These are phyloP conservation scores for Rhodotorula graminis DNA, from an alignment of 768 basidiomycete species.

Conservation along the genomic window DNA sequence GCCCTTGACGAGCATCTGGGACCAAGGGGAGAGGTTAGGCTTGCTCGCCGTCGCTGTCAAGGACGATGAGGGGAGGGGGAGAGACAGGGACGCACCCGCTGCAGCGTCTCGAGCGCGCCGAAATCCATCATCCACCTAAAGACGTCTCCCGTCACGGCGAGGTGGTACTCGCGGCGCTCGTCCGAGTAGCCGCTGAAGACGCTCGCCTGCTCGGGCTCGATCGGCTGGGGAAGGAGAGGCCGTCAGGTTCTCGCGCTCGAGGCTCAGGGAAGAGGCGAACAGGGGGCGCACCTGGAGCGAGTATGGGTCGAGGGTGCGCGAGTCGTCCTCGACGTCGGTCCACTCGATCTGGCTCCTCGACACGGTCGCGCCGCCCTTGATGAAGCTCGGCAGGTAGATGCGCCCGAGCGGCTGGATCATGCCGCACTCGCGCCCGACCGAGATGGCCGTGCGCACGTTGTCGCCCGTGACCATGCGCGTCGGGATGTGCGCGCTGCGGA, in stretches of 20 bases:
- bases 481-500: constrained; percentile 82
- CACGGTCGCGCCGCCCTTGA: constrained; percentile 56
- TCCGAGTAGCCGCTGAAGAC: constrained; percentile 45
- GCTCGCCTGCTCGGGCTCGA: constrained; percentile 63
- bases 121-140: constrained; percentile 98
- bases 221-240: constrained; percentile 54
- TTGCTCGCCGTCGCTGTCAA: too few relatives aligned
- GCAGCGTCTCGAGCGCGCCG: constrained; percentile 86
- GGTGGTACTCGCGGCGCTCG: constrained; percentile 77
- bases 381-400: constrained; percentile 77
- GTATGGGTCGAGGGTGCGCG: constrained; percentile 80
- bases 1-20: constrained; percentile 96
- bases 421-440: constrained; percentile 89
- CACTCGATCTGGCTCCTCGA: constrained; percentile 67
- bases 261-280: not conserved
- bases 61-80: not conserved
- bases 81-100: constrained; percentile 59
- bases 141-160: constrained; percentile 88
- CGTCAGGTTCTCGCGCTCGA: constrained; percentile 46
- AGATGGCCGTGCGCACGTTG: constrained; percentile 91
- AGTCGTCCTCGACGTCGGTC: constrained; percentile 82
- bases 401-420: constrained; percentile 82
- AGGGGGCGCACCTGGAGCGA: constrained; percentile 57
- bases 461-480: constrained; percentile 99
- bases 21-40: too few relatives aligned